These are phyloP conservation scores for Spergularia bocconei DNA, from an alignment of 148 eudicot genomes.

Conservation along the genomic window DNA sequence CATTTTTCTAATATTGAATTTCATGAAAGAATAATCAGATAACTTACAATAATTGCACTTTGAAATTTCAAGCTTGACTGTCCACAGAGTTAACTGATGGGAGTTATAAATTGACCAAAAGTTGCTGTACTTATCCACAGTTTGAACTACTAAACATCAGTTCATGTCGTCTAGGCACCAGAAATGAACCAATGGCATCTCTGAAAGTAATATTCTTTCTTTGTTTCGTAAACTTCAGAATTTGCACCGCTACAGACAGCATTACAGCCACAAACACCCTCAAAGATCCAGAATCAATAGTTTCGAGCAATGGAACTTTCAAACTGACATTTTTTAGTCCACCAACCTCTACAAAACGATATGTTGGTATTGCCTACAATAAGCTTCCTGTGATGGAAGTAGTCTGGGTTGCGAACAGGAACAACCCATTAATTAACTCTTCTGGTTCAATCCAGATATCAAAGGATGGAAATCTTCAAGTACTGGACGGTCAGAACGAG, in stretches of 20 bases:
- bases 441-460: constrained; percentile 21
- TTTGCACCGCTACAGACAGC: not conserved
- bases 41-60: not conserved
- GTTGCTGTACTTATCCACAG: not conserved
- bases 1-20: too few relatives aligned
- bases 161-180: not conserved
- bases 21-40: not conserved
- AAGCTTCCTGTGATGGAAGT: constrained; percentile 22
- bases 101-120: not conserved
- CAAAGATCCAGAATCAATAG: constrained; percentile 27
- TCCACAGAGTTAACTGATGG: not conserved
- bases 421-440: constrained; percentile 27
- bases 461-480: constrained; percentile 24
- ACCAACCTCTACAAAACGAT: constrained; percentile 17
- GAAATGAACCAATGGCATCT: not conserved
- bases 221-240: too few relatives aligned
- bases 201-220: not conserved
- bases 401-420: constrained; percentile 42
- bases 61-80: not conserved
- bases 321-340: constrained; percentile 43
- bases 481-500: constrained; percentile 18
- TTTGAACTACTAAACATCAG: not conserved
- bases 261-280: constrained; percentile 20
- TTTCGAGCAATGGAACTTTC: constrained; percentile 30
- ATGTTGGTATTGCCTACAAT: constrained; percentile 45